A percentile compares a stretch with the other conserved stretches of the same genome.
Evolutionary conservation across 1,284 basidiomycete species (phyloP).

Genomic region (Hemileia vastatrix): DNA sequence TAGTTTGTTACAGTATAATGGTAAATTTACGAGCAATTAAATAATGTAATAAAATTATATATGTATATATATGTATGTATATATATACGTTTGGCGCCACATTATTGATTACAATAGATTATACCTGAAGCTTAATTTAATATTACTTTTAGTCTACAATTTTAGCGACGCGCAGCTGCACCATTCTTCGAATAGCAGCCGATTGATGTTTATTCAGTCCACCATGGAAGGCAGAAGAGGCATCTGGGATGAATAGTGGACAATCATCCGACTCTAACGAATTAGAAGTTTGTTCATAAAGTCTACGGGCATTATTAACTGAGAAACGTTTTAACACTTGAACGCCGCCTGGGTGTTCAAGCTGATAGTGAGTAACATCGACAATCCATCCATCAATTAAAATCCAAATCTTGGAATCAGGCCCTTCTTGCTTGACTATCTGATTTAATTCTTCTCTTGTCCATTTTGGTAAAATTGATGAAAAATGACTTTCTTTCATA

Average conservation of each 20-base stretch:
- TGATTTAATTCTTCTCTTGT: background rate
- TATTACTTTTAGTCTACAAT: constrained; percentile 31
- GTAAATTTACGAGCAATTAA: background rate
- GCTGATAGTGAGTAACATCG: constrained; percentile 50
- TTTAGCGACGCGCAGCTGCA: constrained; percentile 50
- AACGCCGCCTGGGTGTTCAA: constrained; percentile 31
- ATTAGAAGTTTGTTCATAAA: constrained; percentile 31
- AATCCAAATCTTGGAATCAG: constrained; percentile 44
- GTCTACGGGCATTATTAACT: constrained; percentile 3
- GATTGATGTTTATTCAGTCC: constrained; percentile 63
- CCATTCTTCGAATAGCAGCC: constrained; percentile 54
- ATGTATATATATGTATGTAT: background rate
- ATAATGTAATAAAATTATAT: background rate
- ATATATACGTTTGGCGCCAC: background rate
- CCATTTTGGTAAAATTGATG: background rate
- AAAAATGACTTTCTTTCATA: background rate
- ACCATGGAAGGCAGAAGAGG: constrained; percentile 59
- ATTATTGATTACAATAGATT: background rate
- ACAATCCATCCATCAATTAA: constrained; percentile 57
- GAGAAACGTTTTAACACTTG: constrained; percentile 9
- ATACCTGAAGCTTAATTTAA: background rate
- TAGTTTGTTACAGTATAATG: background rate
- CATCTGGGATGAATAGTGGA: no score
- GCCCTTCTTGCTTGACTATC: no score
- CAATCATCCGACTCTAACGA: constrained; percentile 1